Evolutionary conservation across 2,329 filamentous ascomycete genomes (phyloP), one percentile per base, ranked within the genome.

Genomic region (Calonectria naviculata): DNA sequence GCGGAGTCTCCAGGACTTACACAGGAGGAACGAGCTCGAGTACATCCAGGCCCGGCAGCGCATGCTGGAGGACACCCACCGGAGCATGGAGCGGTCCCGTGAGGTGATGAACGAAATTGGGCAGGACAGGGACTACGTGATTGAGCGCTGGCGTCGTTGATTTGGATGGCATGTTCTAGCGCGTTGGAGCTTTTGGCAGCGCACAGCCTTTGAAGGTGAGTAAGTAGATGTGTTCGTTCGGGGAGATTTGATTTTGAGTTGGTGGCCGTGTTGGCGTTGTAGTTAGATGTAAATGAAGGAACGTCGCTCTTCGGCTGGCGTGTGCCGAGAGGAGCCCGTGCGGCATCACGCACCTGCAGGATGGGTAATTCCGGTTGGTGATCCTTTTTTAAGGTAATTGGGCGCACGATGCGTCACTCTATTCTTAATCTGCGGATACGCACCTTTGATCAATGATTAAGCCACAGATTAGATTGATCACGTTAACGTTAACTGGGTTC

Each of bases 121-220:
- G 5, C 56, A 58, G 47, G 47, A 64, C 26, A 41, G 47, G 13
- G 66, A 63, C 28, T 68, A 42, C 21, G 38, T 60, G 41, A 15
- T 67, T 17, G 64, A 67, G 42, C 65, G 56, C 4, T 62, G 41
- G 34, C 36, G 24, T n/a, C 65, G 65, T 26, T 62, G 62, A 26
- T 5, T 17, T 15, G n/a, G 24, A 12, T 41, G 24, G 6, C 19
- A 12, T 47, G n/a, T 47, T 52, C 29, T 46, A 46, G 21, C n/a
- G 17, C 42, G n/a, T 24, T 46, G 42, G n/a, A n/a, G n/a, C n/a
- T n/a, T n/a, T n/a, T n/a, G n/a, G n/a, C n/a, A n/a, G n/a, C n/a
- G n/a, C n/a, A n/a, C n/a, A n/a, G n/a, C n/a, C n/a, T n/a, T n/a
- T n/a, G n/a, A n/a, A n/a, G n/a, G n/a, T n/a, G n/a, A n/a, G n/a